Evolutionary conservation across 2,329 filamentous ascomycete genomes (phyloP).

Genomic region (Hypoxylon sp.): DNA sequence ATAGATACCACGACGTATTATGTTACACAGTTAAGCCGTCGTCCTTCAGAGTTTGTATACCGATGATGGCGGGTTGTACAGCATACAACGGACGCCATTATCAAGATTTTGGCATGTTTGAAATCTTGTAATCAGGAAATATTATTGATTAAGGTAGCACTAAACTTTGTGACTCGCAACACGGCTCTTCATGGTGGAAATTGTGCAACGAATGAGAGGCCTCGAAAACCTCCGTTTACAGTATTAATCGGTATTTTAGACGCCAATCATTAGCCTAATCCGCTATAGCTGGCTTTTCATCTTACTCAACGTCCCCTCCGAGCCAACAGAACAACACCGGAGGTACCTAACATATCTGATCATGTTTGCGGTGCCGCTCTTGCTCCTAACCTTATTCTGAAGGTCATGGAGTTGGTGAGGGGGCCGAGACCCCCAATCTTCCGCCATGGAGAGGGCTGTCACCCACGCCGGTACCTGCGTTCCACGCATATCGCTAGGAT

Average conservation of each 20-base stretch:
- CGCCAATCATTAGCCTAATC: conserved; percentile 18
- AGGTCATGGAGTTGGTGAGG: conserved; percentile 7
- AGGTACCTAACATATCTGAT: neutral
- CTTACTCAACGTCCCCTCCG: conserved; percentile 19
- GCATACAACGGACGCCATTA: conserved; percentile 5
- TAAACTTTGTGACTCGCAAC: conserved; percentile 29
- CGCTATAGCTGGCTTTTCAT: neutral
- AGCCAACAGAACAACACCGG: conserved; percentile 1
- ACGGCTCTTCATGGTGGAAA: conserved; percentile 3
- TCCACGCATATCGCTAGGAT: conserved; percentile 24
- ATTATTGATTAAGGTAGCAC: conserved; percentile 20
- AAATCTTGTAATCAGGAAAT: neutral
- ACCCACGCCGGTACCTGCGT: conserved; percentile 2
- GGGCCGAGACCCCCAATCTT: neutral
- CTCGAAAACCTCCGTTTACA: conserved; percentile 14
- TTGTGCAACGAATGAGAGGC: conserved; percentile 27
- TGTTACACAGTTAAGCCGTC: conserved; percentile 11
- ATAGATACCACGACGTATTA: conserved; percentile 11
- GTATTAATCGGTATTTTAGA: conserved; percentile 26
- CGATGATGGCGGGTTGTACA: neutral
- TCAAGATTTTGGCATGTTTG: neutral
- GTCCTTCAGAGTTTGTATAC: neutral
- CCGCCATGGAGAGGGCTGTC: conserved; percentile 3
- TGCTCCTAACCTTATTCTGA: conserved; percentile 18
- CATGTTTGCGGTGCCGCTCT: neutral